These are phyloP conservation scores for Nemania bipapillata DNA, from an alignment of 2,329 filamentous ascomycete genomes.

Conservation along the genomic window DNA sequence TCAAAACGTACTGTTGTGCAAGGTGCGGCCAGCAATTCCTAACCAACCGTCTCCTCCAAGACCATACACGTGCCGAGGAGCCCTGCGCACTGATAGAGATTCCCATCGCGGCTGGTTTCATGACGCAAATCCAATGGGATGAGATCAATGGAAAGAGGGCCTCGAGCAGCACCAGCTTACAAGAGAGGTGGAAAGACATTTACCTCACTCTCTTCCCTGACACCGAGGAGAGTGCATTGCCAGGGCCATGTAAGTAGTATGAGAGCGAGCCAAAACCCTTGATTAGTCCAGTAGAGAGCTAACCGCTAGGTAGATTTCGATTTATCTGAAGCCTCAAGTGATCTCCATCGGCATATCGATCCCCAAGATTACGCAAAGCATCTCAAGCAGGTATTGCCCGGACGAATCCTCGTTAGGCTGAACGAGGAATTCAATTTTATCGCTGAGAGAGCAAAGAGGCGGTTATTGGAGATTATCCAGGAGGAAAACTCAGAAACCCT, in stretches of 20 bases:
- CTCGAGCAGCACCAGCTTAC: not conserved
- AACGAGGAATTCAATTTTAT: not conserved
- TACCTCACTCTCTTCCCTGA: no score
- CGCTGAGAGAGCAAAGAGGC: no score
- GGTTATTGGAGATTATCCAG: not conserved
- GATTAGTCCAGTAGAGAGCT: not conserved
- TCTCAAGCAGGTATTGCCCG: not conserved
- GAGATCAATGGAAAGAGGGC: no score
- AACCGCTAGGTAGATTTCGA: not conserved
- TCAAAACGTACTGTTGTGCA: no score
- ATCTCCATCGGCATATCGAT: not conserved
- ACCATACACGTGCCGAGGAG: no score
- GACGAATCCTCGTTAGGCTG: not conserved
- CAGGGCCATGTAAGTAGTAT: not conserved
- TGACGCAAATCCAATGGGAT: no score
- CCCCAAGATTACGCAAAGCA: not conserved
- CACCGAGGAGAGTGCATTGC: not conserved
- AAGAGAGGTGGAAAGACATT: no score
- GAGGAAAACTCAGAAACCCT: not conserved
- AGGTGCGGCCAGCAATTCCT: no score
- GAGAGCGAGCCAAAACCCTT: not conserved
- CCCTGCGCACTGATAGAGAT: no score
- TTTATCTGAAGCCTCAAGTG: not conserved
- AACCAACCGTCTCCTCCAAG: no score
- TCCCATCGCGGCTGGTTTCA: no score